Percentiles rank a stretch among this genome's conserved stretches.
Evolutionary conservation across 2,329 filamentous ascomycete species (phyloP).

Genomic region (Trichophyton verrucosum): DNA sequence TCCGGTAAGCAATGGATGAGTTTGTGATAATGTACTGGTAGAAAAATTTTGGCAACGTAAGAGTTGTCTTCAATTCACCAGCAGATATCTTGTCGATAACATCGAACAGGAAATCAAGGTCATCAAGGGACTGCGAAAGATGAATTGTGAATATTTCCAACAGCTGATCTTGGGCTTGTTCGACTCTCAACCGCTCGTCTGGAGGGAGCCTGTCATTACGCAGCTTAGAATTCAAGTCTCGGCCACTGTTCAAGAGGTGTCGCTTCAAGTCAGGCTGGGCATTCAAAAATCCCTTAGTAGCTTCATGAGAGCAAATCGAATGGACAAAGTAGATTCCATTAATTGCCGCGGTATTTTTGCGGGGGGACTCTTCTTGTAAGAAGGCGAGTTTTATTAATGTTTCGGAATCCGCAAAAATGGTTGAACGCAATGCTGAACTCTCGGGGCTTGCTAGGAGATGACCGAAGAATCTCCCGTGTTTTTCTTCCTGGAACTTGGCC

Average conservation of each 20-base stretch:
- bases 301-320: slow-evolving; percentile 57
- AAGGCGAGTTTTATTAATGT: slow-evolving; percentile 53
- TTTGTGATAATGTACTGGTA: slow-evolving; percentile 74
- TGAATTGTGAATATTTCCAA: slow-evolving; percentile 76
- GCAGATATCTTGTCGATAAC: slow-evolving; percentile 73
- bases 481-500: slow-evolving; percentile 68
- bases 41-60: slow-evolving; percentile 67
- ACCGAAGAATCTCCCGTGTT: slow-evolving; percentile 80
- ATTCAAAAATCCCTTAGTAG: slow-evolving; percentile 54
- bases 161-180: slow-evolving; percentile 79
- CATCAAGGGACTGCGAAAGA: slow-evolving; percentile 58
- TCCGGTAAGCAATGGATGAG: slow-evolving; percentile 76
- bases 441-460: slow-evolving; percentile 69
- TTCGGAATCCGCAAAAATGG: slow-evolving; percentile 60
- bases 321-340: slow-evolving; percentile 80
- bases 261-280: slow-evolving; percentile 46
- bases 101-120: slow-evolving; percentile 72
- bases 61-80: slow-evolving; percentile 66
- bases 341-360: slow-evolving; percentile 64
- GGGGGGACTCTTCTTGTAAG: slow-evolving; percentile 52
- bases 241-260: slow-evolving; percentile 52
- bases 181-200: slow-evolving; percentile 65
- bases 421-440: slow-evolving; percentile 61
- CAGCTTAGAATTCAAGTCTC: slow-evolving; percentile 64
- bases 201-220: slow-evolving; percentile 57